Evolutionary conservation across 2,329 filamentous ascomycete genomes (phyloP).

Genomic region (Cyphellophora europaea): DNA sequence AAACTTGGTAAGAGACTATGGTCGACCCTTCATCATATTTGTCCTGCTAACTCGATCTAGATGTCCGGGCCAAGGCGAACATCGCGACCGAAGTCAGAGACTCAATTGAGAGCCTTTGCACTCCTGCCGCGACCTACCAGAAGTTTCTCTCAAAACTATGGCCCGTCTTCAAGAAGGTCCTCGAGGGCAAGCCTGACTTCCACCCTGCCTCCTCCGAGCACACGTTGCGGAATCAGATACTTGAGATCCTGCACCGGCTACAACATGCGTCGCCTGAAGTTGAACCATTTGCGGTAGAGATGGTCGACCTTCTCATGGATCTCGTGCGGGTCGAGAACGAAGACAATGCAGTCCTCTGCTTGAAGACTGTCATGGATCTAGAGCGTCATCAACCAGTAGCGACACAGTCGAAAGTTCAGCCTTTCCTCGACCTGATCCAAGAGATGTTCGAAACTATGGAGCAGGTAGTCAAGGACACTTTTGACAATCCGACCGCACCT

Average conservation of each 20-base stretch:
- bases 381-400: constrained; percentile 86
- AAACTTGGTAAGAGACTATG: constrained; percentile 38
- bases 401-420: constrained; percentile 71
- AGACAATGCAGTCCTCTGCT: constrained; percentile 95
- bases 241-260: constrained; percentile 90
- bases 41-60: too few species aligned
- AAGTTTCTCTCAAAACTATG: constrained; percentile 80
- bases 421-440: constrained; percentile 83
- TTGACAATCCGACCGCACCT: constrained; percentile 58
- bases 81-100: constrained; percentile 82
- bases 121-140: constrained; percentile 64
- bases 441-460: constrained; percentile 96
- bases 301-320: constrained; percentile 82
- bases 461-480: constrained; percentile 85
- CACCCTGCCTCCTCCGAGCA: constrained; percentile 85
- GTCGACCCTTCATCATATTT: too few species aligned
- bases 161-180: constrained; percentile 76
- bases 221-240: constrained; percentile 83
- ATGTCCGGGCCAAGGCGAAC: constrained; percentile 71
- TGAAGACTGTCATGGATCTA: constrained; percentile 96
- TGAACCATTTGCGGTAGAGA: constrained; percentile 78
- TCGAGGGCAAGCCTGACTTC: constrained; percentile 81
- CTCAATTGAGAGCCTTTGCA: constrained; percentile 74
- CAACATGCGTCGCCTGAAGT: constrained; percentile 67
- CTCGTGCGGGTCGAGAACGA: constrained; percentile 90